Percentiles rank a stretch among this genome's conserved stretches.
phyloP scores from a whole-genome alignment of 2,329 filamentous ascomycete genomes.

The Epicoccum nigrum region DNA sequence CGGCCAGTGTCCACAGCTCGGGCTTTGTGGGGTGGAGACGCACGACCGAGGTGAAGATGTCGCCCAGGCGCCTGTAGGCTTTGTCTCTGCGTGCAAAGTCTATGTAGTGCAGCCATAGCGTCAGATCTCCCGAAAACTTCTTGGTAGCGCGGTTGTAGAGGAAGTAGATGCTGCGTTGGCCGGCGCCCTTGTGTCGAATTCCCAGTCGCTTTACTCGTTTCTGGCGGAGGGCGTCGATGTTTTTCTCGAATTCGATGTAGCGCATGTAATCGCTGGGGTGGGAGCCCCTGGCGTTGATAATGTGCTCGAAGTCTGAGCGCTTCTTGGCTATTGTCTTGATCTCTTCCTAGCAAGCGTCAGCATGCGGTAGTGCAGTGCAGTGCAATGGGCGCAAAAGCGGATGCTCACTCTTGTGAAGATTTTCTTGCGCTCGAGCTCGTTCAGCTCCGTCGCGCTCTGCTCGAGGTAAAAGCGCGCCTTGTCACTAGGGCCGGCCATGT shows the following conservation, averaged over 20 bases:
- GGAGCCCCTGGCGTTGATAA: constrained; percentile 77
- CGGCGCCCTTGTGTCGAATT: constrained; percentile 72
- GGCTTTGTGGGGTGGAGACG: constrained; percentile 84
- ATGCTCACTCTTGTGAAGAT: constrained; percentile 78
- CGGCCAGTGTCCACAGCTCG: constrained; percentile 83
- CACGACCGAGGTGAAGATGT: constrained; percentile 70
- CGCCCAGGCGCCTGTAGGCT: constrained; percentile 65
- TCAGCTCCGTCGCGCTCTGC: constrained; percentile 87
- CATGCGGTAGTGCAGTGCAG: background rate
- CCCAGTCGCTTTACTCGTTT: constrained; percentile 84
- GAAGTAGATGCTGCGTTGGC: constrained; percentile 83
- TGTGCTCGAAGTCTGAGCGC: constrained; percentile 91
- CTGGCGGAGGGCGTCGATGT: constrained; percentile 72
- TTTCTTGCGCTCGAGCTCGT: constrained; percentile 88
- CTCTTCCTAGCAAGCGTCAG: constrained; percentile 67
- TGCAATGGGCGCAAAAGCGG: too few species aligned
- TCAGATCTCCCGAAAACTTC: constrained; percentile 80
- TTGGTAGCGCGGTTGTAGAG: constrained; percentile 86
- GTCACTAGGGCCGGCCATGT: constrained; percentile 84
- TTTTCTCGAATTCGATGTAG: constrained; percentile 77
- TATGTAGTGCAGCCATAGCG: constrained; percentile 89
- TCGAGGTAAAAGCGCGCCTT: constrained; percentile 96
- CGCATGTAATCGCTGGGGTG: constrained; percentile 78
- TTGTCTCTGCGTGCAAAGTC: constrained; percentile 74
- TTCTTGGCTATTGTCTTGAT: constrained; percentile 88